Base-by-base conservation (phyloP, 805 yeast genomes). In the Yarrowia sp. region DNA sequence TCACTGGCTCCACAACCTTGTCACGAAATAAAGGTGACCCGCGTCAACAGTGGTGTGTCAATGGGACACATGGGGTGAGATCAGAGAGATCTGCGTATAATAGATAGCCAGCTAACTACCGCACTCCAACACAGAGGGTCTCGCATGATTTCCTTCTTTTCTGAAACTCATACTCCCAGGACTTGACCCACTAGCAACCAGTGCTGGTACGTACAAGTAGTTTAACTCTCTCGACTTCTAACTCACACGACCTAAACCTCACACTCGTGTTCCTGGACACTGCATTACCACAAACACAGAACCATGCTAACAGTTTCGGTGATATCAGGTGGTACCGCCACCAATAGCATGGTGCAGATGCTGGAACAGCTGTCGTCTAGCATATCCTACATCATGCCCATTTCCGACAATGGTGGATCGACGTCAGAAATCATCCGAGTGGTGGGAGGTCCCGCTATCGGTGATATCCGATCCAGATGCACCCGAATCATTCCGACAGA, bases 371-470 rank as follows among this genome's bases (percentile, higher is more conserved):
- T 85, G 1, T 73, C 84, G 0, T 44, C 62, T 28, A 71, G 77
- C 10, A 76, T 89, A 4, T 77, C 87, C 2, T 92, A 88, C 69
- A 81, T 92, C 4, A 76, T 92, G 36, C 98, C 98, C 0, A 84
- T 92, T 16, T 85, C 90, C 54, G 98, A 92, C 74, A 92, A 92
- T 72, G 98, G 98, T 17, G 98, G 98, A 0, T 92, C 97, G 1
- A 90, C 97, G 0, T 87, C 96, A 28, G 98, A 92, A 75, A 82
- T 92, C 24, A 80, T 92, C 6, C 77, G 97, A 14, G 90, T 91
- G 1, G 79, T 92, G 17, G 97, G 97, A 1, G 98, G 98, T 0
- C 96, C 97, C 2, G 97, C 98, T 0, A 90, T 92, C 63, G 98
- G 98, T 1, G 98, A 92, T 72, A 81, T 92, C 2, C 78, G 98